These are phyloP conservation scores for Clonostachys rhizophaga DNA, from an alignment of 2,329 filamentous ascomycete species.

Conservation along the genomic window DNA sequence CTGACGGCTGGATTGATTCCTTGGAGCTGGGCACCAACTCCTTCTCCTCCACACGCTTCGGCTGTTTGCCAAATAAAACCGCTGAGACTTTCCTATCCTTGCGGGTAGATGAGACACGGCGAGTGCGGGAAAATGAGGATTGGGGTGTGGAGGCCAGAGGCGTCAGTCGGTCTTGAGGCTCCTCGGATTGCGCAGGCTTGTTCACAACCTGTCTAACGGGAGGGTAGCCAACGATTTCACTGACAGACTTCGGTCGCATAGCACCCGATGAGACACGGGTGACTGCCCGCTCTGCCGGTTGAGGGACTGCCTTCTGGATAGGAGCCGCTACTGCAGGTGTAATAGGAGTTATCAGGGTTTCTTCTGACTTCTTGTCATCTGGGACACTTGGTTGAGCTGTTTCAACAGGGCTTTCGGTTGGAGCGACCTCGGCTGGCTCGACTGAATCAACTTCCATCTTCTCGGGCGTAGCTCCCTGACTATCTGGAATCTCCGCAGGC, in stretches of 20 bases:
- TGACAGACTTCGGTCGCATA: constrained; percentile 67
- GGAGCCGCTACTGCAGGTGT: background rate
- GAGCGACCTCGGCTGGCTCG: constrained; percentile 4
- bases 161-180: constrained; percentile 26
- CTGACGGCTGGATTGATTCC: constrained; percentile 39
- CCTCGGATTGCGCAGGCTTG: constrained; percentile 12
- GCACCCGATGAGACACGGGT: constrained; percentile 67
- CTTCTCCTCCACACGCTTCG: constrained; percentile 42
- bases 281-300: constrained; percentile 48
- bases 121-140: constrained; percentile 28
- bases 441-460: constrained; percentile 25
- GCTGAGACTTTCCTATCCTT: constrained; percentile 64
- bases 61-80: constrained; percentile 73
- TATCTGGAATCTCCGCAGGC: constrained; percentile 23
- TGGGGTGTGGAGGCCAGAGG: constrained; percentile 36
- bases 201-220: background rate
- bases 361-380: too few species aligned
- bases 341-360: background rate
- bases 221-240: constrained; percentile 62
- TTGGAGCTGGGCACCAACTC: constrained; percentile 29
- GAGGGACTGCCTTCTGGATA: constrained; percentile 9
- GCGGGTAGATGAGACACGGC: constrained; percentile 25
- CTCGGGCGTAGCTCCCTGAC: constrained; percentile 22
- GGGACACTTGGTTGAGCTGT: too few species aligned
- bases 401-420: too few species aligned